Percentiles rank a stretch among this genome's conserved stretches.
These are phyloP conservation scores for Thalassiosira exigua DNA, from an alignment of 352 stramenopile species.

Conservation along the genomic window DNA sequence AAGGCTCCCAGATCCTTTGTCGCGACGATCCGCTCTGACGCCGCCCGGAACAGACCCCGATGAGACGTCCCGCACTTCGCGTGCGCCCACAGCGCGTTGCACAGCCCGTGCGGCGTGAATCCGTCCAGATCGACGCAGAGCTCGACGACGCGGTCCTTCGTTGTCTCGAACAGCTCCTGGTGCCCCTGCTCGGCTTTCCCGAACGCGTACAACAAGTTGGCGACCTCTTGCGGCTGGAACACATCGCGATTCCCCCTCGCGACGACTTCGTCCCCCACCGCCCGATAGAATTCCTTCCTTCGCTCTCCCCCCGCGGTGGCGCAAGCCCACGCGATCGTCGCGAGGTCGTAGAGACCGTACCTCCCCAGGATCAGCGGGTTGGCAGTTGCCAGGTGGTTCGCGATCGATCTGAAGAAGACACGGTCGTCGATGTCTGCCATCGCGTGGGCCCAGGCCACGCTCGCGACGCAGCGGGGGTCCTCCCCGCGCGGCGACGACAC, in stretches of 20 bases:
- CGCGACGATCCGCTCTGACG: not conserved
- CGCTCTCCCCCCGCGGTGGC: conserved; percentile 25
- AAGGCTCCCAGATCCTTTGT: conserved; percentile 3
- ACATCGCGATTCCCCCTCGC: not conserved
- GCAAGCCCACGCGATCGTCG: conserved; percentile 35
- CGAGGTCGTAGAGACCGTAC: conserved; percentile 20
- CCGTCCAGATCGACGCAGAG: not conserved
- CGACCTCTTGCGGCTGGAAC: conserved; percentile 9
- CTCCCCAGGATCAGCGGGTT: not conserved
- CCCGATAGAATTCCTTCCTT: not conserved
- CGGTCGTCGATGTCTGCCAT: not conserved
- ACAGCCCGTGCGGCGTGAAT: conserved; percentile 14
- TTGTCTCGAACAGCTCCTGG: conserved; percentile 10
- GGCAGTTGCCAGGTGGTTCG: not conserved
- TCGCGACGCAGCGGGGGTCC: too few relatives aligned
- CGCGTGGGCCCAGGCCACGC: not conserved
- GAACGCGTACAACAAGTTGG: conserved; percentile 24
- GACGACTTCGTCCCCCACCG: conserved; percentile 1
- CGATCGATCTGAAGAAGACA: not conserved
- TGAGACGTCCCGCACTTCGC: not conserved
- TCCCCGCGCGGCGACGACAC: too few relatives aligned
- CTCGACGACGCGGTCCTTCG: not conserved
- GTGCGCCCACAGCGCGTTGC: conserved; percentile 26
- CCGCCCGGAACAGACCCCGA: not conserved
- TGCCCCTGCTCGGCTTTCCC: not conserved